A percentile compares a stretch with the other conserved stretches of the same genome.
These are phyloP conservation scores for Malassezia psittaci DNA, from an alignment of 1,284 basidiomycete species.

Conservation along the genomic window DNA sequence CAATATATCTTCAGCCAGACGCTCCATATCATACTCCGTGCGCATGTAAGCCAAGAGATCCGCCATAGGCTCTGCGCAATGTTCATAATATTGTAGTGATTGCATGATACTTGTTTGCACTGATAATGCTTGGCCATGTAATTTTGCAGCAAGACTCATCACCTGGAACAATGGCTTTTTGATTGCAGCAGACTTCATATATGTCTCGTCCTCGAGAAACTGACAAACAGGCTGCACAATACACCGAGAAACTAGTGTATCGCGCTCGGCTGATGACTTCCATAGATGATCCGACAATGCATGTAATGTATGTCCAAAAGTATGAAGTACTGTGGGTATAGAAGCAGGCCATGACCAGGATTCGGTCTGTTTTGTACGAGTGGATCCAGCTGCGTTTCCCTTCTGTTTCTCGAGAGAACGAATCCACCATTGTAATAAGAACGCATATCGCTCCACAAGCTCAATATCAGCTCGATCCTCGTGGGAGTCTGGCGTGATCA, in stretches of 20 bases:
- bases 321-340: slow-evolving; percentile 30
- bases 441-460: slow-evolving; percentile 38
- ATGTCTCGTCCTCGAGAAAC: slow-evolving; percentile 71
- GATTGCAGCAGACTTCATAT: slow-evolving; percentile 71
- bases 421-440: slow-evolving; percentile 42
- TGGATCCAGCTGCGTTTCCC: not conserved
- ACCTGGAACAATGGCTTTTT: slow-evolving; percentile 71
- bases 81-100: slow-evolving; percentile 83
- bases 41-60: slow-evolving; percentile 71
- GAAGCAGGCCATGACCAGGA: slow-evolving; percentile 32
- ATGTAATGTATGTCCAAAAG: slow-evolving; percentile 32
- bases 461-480: slow-evolving; percentile 28
- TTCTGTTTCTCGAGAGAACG: slow-evolving; percentile 30
- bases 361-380: slow-evolving; percentile 7
- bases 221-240: slow-evolving; percentile 63
- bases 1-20: slow-evolving; percentile 80
- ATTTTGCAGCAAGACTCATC: slow-evolving; percentile 82
- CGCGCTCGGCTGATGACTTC: slow-evolving; percentile 31
- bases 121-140: slow-evolving; percentile 64
- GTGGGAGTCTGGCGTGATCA: slow-evolving; percentile 28
- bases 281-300: slow-evolving; percentile 34
- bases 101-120: slow-evolving; percentile 80
- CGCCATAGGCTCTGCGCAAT: slow-evolving; percentile 85
- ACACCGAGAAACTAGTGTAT: slow-evolving; percentile 42
- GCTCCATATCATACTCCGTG: slow-evolving; percentile 76